Base-by-base conservation (phyloP, 2,329 filamentous ascomycete species). In the Chrysoporthe cubensis region DNA sequence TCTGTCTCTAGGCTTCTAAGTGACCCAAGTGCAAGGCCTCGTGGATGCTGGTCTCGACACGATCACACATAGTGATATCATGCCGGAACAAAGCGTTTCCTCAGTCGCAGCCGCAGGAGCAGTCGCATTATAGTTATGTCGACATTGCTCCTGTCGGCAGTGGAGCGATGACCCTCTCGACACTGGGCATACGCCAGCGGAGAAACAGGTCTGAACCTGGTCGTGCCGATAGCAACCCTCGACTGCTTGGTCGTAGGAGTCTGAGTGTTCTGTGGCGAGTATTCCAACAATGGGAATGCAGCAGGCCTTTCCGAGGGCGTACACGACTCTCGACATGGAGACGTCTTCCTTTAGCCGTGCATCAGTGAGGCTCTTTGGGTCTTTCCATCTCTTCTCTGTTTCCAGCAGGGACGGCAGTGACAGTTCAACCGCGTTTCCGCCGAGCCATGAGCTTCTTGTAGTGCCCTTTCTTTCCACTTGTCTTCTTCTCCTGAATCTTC, bases 381-480 rank as follows among this genome's bases (percentile, higher is more conserved):
- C 26, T 7, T 61, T n/a, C 48, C 13, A 7, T 34, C 13, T 64
- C 61, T 40, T 54, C 32, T 37, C 40, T 48, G 43, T 32, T 54
- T 26, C 21, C 7, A 37, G 32, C 60, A 46, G 44, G 11, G 56
- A 50, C 9, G 16, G 18, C 32, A 50, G 60, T 32, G 18, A n/a
- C 66, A 69, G 34, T 71, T 75, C 69, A 72, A 18, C 73, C 67
- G 32, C 74, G 73, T 54, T 73, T 74, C 5, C 74, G 72, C 13
- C 72, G 71, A n/a, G 80, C 77, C 76, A 91, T 88, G 72, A 97
- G 79, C 66, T 90, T 90, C 76, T 95, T 95, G 83, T 97, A 98
- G 74, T 92, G 91, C 0, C 87, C 89, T 80, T 95, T 97, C 82
- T 93, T 96, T 64, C 96, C 96, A 74, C 92, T 97, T 34, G 86